phyloP scores from a whole-genome alignment of 1,139 yeast genomes.

The Saccharomyces hybrid region DNA sequence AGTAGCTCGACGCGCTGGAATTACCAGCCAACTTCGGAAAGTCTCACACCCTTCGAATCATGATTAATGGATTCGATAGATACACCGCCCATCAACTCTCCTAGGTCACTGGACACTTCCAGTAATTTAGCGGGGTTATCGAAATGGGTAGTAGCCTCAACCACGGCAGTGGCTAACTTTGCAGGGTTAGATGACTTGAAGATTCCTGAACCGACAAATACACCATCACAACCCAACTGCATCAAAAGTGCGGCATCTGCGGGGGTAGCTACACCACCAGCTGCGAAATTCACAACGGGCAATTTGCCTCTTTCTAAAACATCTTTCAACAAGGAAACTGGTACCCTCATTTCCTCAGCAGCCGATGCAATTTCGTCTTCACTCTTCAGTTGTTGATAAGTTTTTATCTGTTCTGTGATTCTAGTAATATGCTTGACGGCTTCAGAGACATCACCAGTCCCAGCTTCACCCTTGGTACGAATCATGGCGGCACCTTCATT shows the following conservation, averaged over 20 bases:
- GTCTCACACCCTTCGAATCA: conserved; percentile 14
- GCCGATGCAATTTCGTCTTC: conserved; percentile 42
- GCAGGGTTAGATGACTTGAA: conserved; percentile 62
- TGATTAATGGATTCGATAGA: conserved; percentile 23
- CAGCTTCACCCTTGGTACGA: conserved; percentile 85
- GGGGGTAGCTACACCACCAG: conserved; percentile 88
- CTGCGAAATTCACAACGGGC: conserved; percentile 84
- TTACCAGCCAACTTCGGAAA: conserved; percentile 21
- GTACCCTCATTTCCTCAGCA: conserved; percentile 58
- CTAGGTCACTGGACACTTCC: conserved; percentile 68
- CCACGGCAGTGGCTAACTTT: conserved; percentile 71
- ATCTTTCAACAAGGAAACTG: conserved; percentile 45
- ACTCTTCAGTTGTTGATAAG: conserved; percentile 36
- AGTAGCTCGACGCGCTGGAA: no score
- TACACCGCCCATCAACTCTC: conserved; percentile 34
- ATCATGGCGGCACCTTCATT: conserved; percentile 86
- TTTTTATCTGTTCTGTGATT: conserved; percentile 47
- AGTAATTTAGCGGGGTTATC: conserved; percentile 57
- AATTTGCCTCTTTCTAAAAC: conserved; percentile 54
- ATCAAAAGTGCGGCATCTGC: conserved; percentile 84
- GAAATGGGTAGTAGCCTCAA: conserved; percentile 72
- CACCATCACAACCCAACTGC: conserved; percentile 88
- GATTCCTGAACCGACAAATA: conserved; percentile 86
- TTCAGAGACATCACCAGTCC: conserved; percentile 81
- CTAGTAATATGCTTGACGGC: conserved; percentile 72